These are phyloP conservation scores for Daldinia sp. DNA, from an alignment of 2,329 filamentous ascomycete species.

Conservation along the genomic window DNA sequence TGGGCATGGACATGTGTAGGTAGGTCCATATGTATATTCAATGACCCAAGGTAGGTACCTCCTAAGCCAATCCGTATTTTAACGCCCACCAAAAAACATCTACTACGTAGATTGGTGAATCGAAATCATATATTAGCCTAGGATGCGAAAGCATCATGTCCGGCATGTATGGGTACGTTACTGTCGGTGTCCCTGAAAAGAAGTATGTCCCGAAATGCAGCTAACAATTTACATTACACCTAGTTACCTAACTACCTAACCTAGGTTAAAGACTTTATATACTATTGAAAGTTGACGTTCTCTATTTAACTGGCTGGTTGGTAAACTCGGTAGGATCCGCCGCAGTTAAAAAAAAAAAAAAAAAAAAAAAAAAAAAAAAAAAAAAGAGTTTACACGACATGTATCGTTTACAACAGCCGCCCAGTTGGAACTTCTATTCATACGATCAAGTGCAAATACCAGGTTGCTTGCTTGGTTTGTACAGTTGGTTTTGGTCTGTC, in stretches of 20 bases:
- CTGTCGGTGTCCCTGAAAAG: slow-evolving; percentile 37
- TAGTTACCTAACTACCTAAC: too few relatives aligned
- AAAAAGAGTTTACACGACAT: slow-evolving; percentile 5
- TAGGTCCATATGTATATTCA: too few relatives aligned
- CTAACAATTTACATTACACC: slow-evolving; percentile 2
- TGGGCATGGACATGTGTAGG: too few relatives aligned
- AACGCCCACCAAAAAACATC: background rate
- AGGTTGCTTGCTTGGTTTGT: slow-evolving; percentile 22
- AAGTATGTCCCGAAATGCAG: slow-evolving; percentile 25
- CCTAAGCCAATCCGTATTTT: background rate
- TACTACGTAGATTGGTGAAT: too few relatives aligned
- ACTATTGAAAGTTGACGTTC: too few relatives aligned
- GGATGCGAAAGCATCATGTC: slow-evolving; percentile 24
- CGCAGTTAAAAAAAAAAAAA: too few relatives aligned
- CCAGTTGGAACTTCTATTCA: slow-evolving; percentile 22
- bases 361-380: too few relatives aligned
- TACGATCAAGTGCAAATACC: slow-evolving; percentile 13
- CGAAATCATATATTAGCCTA: slow-evolving; percentile 25
- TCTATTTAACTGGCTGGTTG: background rate
- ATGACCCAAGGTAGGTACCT: too few relatives aligned
- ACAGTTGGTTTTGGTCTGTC: too few relatives aligned
- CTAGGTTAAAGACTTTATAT: background rate
- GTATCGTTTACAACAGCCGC: slow-evolving; percentile 7
- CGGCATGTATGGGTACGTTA: slow-evolving; percentile 32
- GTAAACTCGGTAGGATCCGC: slow-evolving; percentile 24